Percentiles rank a stretch among this genome's conserved stretches.
Evolutionary conservation across 208 protist genomes (phyloP).

Genomic region (Trypanosoma congolense): DNA sequence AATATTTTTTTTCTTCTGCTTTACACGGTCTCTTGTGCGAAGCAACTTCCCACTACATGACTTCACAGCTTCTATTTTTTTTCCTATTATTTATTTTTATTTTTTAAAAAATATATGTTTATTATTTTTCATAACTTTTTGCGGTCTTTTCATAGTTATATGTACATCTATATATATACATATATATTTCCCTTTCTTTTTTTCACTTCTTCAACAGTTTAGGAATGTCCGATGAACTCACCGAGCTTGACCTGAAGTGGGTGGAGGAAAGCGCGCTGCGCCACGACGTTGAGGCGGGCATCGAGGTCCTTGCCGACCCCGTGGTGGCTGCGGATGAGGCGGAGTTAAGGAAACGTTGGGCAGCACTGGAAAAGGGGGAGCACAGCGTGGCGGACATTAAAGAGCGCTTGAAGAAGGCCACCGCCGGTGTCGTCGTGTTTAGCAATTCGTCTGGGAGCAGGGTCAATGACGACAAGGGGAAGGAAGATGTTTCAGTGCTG

Average conservation of each 20-base stretch:
- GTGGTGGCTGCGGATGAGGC: constrained; percentile 44
- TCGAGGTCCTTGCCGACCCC: constrained; percentile 30
- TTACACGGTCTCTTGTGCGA: too few relatives aligned
- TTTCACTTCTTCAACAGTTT: too few relatives aligned
- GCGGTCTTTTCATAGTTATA: constrained; percentile 4
- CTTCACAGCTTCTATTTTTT: too few relatives aligned
- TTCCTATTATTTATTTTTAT: too few relatives aligned
- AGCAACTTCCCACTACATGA: too few relatives aligned
- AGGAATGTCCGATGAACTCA: constrained; percentile 45
- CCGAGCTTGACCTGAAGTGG: constrained; percentile 31
- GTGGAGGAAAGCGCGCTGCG: constrained; percentile 56
- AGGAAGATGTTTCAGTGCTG: constrained; percentile 8
- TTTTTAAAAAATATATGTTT: too few relatives aligned
- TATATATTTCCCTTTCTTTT: too few relatives aligned
- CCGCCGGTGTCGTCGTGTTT: too few relatives aligned
- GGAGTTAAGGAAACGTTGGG: constrained; percentile 32
- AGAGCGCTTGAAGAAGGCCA: constrained; percentile 2
- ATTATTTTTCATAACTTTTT: too few relatives aligned
- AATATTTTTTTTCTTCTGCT: too few relatives aligned
- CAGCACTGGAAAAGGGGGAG: constrained; percentile 31
- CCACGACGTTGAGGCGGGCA: constrained; percentile 40
- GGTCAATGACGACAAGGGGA: not conserved
- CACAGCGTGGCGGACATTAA: constrained; percentile 15
- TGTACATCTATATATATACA: too few relatives aligned
- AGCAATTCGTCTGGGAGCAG: too few relatives aligned